Conservation (phyloP, 345 rosid species). For the Geranium brycei region DNA sequence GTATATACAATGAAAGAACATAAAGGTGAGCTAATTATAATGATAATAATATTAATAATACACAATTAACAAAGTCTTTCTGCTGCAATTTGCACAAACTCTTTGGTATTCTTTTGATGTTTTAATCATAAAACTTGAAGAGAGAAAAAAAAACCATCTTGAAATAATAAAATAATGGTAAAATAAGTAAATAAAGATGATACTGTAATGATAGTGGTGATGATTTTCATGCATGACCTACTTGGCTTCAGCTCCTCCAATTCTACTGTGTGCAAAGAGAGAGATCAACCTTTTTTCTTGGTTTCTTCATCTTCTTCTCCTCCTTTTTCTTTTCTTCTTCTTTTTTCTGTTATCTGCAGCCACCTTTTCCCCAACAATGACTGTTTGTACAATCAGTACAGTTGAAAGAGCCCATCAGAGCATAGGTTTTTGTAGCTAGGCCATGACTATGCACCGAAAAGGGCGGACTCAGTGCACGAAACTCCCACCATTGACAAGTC, state of each 20-base stretch:
- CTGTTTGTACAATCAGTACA: slow-evolving; percentile 37
- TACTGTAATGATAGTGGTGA: slow-evolving; percentile 41
- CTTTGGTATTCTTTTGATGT: too few species aligned
- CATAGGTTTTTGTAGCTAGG: too few species aligned
- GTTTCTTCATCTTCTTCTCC: slow-evolving; percentile 7
- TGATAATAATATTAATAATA: too few species aligned
- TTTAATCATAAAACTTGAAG: too few species aligned
- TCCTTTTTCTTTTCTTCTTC: slow-evolving; percentile 7
- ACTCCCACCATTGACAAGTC: too few species aligned
- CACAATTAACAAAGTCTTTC: too few species aligned
- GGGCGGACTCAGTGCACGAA: too few species aligned
- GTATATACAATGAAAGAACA: too few species aligned
- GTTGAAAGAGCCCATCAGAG: slow-evolving; percentile 12
- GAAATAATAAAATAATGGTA: slow-evolving; percentile 8
- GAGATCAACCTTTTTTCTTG: slow-evolving; percentile 38
- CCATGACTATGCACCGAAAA: too few species aligned
- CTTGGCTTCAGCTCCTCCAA: background rate
- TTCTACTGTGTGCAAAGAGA: background rate
- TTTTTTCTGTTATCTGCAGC: background rate
- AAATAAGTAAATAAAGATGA: slow-evolving; percentile 23
- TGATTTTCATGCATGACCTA: slow-evolving; percentile 62
- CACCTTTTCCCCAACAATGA: slow-evolving; percentile 30
- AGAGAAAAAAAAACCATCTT: too few species aligned
- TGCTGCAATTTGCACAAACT: too few species aligned
- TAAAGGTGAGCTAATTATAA: too few species aligned